Evolutionary conservation across 345 rosid genomes (phyloP), one percentile per base, ranked within the genome.

Genomic region (Anacardium occidentale): DNA sequence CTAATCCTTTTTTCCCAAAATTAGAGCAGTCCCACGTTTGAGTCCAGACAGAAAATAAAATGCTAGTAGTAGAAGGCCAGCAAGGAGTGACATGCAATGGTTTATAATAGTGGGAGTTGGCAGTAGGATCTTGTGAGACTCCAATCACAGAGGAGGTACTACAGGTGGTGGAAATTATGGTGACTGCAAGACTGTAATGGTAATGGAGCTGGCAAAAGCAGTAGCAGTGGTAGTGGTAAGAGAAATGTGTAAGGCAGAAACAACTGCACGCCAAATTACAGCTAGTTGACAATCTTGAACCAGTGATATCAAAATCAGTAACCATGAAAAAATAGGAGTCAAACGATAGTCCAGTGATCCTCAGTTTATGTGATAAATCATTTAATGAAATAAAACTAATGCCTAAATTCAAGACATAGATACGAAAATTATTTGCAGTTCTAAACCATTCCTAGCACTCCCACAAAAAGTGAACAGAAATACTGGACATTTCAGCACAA

Each of bases 201-300:
- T 32, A 45, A 42, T 37, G 32, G 48, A 34, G 50, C 32, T 3
- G 12, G 42, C 48, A 69, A 54, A 53, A 14, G 51, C 24, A 12
- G 37, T 47, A 14, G 62, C 20, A 12, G 37, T 47, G 32, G 24
- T 34, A 13, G 25, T 62, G 50, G 47, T 25, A 57, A 25, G 25
- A 56, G 37, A 26, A 56, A 20, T 18, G 37, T 37, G n/a, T 20
- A 67, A 67, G 52, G 9, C 22, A 12, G 51, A 25, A 37, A 54
- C 69, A 7, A 52, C 59, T 54, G 21, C 51, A 68, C 37, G 34
- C 24, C 61, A 34, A 14, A 37, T 54, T 37, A 68, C 48, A 62
- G 44, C 34, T 3, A 37, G 10, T 6, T 34, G 14, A 12, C 8
- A 25, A 54, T 47, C 17, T 4, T 47, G 9, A 47, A 9, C 37